phyloP scores from a whole-genome alignment of 805 yeast species.

The Saccharomycopsis fodiens region DNA sequence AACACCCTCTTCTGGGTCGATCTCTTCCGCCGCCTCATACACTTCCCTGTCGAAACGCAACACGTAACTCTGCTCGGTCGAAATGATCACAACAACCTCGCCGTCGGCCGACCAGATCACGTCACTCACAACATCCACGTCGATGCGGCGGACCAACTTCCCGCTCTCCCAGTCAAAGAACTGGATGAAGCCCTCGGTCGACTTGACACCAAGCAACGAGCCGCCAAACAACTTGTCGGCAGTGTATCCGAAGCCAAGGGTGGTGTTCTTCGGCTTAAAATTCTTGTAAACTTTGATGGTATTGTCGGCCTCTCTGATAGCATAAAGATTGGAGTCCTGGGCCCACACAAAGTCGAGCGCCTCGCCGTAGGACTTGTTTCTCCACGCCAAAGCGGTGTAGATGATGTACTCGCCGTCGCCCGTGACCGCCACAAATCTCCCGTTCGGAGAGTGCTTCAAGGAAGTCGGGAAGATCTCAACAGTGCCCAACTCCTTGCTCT shows the following conservation, averaged over 20 bases:
- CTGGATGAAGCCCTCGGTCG: constrained; percentile 68
- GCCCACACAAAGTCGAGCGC: constrained; percentile 95
- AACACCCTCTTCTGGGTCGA: constrained; percentile 80
- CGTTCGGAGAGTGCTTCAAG: constrained; percentile 90
- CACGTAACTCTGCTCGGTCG: constrained; percentile 69
- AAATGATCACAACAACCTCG: constrained; percentile 70
- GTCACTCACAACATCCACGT: constrained; percentile 67
- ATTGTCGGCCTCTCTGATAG: constrained; percentile 64
- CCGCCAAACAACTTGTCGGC: constrained; percentile 85
- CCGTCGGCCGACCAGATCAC: constrained; percentile 93
- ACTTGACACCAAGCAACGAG: constrained; percentile 75
- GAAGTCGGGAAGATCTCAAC: constrained; percentile 89
- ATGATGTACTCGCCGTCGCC: constrained; percentile 98
- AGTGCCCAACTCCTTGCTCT: constrained; percentile 86
- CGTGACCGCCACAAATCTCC: constrained; percentile 91
- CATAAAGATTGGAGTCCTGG: constrained; percentile 79
- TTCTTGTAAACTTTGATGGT: constrained; percentile 69
- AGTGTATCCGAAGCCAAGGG: constrained; percentile 59
- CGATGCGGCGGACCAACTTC: constrained; percentile 75
- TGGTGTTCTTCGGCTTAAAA: constrained; percentile 68
- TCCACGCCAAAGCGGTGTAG: constrained; percentile 96
- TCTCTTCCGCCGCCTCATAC: constrained; percentile 45
- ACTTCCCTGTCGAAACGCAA: constrained; percentile 64
- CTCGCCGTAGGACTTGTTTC: constrained; percentile 87
- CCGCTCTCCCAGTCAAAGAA: constrained; percentile 95